A percentile compares a stretch with the other conserved stretches of the same genome.
Conservation (phyloP, 2,329 filamentous ascomycete species). For the Cladosporium sp. region DNA sequence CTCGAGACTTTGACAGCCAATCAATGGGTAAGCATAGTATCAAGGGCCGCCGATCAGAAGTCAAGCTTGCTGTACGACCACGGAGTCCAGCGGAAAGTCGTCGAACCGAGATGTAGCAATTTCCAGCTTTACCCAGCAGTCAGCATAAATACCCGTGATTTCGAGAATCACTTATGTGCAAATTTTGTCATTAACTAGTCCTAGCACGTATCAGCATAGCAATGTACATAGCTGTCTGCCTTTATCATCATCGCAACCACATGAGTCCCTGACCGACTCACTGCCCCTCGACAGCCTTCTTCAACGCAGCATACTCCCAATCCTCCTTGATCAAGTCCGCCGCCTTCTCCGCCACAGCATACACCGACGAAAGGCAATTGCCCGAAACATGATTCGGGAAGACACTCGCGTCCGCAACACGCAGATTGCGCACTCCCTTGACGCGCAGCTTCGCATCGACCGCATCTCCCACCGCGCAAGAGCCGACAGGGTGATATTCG, state of each 20-base stretch:
- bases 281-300: not conserved
- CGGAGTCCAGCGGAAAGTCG: accelerated
- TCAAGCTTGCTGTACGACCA: not conserved
- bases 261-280: not conserved
- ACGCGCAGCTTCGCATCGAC: constrained; percentile 60
- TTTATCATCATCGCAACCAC: too few species aligned
- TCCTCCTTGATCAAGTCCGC: constrained; percentile 55
- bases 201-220: too few species aligned
- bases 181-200: too few species aligned
- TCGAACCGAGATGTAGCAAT: not conserved
- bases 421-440: constrained; percentile 53
- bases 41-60: not conserved
- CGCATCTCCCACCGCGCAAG: constrained; percentile 47
- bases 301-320: constrained; percentile 20
- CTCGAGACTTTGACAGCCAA: not conserved
- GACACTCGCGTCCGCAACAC: constrained; percentile 63
- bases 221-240: too few species aligned
- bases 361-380: constrained; percentile 53
- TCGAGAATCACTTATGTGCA: too few species aligned
- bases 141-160: not conserved
- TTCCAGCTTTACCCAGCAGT: not conserved
- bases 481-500: constrained; percentile 43
- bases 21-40: not conserved
- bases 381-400: constrained; percentile 59
- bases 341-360: constrained; percentile 63